Evolutionary conservation across 495 filamentous ascomycete genomes (phyloP).

Genomic region (Trichoderma erinaceum): DNA sequence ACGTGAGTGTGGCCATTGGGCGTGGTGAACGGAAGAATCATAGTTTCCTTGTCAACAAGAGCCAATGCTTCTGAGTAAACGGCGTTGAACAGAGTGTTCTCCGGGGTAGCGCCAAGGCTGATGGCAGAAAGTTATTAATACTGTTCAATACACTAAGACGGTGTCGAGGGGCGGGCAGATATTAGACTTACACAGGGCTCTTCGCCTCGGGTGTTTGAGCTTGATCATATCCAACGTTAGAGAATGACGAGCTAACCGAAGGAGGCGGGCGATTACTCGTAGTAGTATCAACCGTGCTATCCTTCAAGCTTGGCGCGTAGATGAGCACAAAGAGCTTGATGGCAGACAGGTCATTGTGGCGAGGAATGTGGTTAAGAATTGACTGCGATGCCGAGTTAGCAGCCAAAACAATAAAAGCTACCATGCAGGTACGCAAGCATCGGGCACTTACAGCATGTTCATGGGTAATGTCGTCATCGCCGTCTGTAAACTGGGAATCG

Average conservation of each 20-base stretch:
- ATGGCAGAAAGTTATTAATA: slow-evolving; percentile 20
- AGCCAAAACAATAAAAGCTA: neutral
- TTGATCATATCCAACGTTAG: slow-evolving; percentile 74
- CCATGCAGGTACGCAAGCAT: slow-evolving; percentile 4
- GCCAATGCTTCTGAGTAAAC: slow-evolving; percentile 67
- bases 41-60: slow-evolving; percentile 73
- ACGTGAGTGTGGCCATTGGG: slow-evolving; percentile 72
- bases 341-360: slow-evolving; percentile 59
- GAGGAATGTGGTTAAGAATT: slow-evolving; percentile 80
- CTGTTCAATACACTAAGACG: slow-evolving; percentile 28
- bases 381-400: slow-evolving; percentile 50
- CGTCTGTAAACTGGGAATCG: slow-evolving; percentile 52
- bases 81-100: slow-evolving; percentile 61
- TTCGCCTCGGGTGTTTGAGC: slow-evolving; percentile 59
- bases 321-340: slow-evolving; percentile 79
- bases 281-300: slow-evolving; percentile 43
- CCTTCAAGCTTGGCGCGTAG: slow-evolving; percentile 74
- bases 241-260: slow-evolving; percentile 80
- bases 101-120: slow-evolving; percentile 26
- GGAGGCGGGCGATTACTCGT: slow-evolving; percentile 44
- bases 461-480: slow-evolving; percentile 54
- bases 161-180: slow-evolving; percentile 20
- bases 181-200: slow-evolving; percentile 42
- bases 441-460: slow-evolving; percentile 70
- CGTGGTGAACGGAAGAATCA: slow-evolving; percentile 84